phyloP scores from a whole-genome alignment of 2,329 filamentous ascomycete genomes.

The Didymella arachidicola region DNA sequence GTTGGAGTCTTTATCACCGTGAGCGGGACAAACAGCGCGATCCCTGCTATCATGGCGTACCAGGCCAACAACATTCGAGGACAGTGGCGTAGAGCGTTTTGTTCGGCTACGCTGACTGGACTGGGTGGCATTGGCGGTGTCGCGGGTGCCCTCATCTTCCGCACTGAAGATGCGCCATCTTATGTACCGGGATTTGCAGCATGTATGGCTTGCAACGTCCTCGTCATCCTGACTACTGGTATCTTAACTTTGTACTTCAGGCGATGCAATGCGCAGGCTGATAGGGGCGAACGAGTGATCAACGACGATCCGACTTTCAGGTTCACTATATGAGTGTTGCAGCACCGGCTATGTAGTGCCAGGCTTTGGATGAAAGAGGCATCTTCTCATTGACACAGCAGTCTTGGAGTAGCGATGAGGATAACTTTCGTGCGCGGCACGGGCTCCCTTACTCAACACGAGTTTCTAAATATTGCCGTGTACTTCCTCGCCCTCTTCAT shows the following conservation, averaged over 20 bases:
- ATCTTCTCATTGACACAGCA: too few relatives aligned
- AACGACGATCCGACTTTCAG: conserved; percentile 36
- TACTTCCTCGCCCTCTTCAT: not conserved
- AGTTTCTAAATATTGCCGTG: too few relatives aligned
- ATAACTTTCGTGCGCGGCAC: too few relatives aligned
- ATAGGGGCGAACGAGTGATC: conserved; percentile 34
- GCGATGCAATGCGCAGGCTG: conserved; percentile 33
- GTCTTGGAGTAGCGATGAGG: too few relatives aligned
- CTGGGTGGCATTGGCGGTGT: conserved; percentile 36
- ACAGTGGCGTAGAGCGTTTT: conserved; percentile 35
- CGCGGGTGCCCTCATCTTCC: conserved; percentile 35
- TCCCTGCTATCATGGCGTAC: conserved; percentile 35
- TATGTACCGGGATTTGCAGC: conserved; percentile 35
- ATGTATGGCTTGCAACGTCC: conserved; percentile 34
- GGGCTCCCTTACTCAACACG: too few relatives aligned
- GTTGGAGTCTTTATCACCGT: conserved; percentile 36
- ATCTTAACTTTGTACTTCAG: conserved; percentile 33
- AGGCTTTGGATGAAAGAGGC: too few relatives aligned
- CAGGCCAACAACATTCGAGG: conserved; percentile 36
- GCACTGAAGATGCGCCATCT: conserved; percentile 31
- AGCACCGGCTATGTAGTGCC: too few relatives aligned
- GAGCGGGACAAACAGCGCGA: conserved; percentile 30
- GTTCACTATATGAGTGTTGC: conserved; percentile 28
- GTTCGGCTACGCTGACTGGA: conserved; percentile 31
- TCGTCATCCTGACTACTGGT: conserved; percentile 28